Evolutionary conservation across 176 grass and related monocot genomes (phyloP).

Genomic region (Eragrostis nindensis): DNA sequence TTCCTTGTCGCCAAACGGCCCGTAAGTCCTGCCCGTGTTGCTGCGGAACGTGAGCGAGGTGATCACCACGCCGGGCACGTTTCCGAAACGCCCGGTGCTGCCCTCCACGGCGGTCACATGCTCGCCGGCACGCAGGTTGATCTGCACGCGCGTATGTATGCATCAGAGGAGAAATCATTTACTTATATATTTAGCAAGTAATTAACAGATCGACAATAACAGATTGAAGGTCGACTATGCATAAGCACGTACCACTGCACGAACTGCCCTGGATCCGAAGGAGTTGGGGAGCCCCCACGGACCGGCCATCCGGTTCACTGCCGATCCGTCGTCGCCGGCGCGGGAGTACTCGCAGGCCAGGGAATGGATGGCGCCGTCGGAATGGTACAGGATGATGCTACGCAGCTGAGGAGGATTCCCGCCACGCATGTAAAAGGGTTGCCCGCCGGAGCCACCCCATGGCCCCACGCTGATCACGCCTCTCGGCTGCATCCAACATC

Average conservation of each 20-base stretch:
- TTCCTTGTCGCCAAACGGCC: constrained; percentile 4
- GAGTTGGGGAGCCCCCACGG: background rate
- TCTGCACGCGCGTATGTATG: background rate
- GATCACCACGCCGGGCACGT: background rate
- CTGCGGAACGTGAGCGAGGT: constrained; percentile 42
- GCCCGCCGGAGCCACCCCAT: constrained; percentile 37
- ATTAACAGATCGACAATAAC: too few relatives aligned
- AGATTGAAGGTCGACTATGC: too few relatives aligned
- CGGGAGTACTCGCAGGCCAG: constrained; percentile 1
- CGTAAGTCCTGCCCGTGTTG: background rate
- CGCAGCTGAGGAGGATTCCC: background rate
- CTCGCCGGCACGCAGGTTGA: background rate
- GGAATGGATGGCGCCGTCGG: constrained; percentile 2
- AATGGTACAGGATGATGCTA: constrained; percentile 26
- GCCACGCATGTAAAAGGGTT: background rate
- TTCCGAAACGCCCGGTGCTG: background rate
- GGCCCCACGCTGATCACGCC: constrained; percentile 23
- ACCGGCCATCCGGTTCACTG: background rate
- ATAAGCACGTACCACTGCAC: background rate
- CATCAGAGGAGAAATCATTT: too few relatives aligned
- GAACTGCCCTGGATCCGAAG: background rate
- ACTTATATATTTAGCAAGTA: too few relatives aligned
- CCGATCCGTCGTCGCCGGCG: background rate
- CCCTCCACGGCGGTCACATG: background rate
- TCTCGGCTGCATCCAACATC: background rate